These are phyloP conservation scores for Debaryomycetaceae sp. DNA, from an alignment of 1,139 yeast species.

Conservation along the genomic window DNA sequence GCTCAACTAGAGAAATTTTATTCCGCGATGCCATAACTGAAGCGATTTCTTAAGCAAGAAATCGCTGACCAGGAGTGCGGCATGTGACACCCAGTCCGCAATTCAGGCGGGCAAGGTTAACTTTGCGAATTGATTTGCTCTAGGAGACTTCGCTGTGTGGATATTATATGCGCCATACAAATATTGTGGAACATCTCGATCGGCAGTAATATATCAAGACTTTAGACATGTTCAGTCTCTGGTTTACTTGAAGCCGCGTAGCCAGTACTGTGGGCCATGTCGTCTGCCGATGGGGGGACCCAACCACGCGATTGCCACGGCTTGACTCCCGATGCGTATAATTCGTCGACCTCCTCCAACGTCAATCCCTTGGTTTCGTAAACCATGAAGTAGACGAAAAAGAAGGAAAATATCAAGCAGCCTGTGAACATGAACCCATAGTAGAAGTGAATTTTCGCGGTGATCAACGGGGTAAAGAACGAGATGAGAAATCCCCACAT, in stretches of 20 bases:
- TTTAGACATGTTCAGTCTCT: conserved; percentile 9
- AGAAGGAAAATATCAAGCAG: conserved; percentile 45
- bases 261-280: conserved; percentile 19
- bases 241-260: conserved; percentile 20
- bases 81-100: background rate
- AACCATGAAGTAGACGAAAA: conserved; percentile 56
- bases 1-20: too few relatives aligned
- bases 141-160: background rate
- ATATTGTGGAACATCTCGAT: background rate
- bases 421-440: conserved; percentile 74
- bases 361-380: conserved; percentile 69
- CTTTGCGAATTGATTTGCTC: background rate
- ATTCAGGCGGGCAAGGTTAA: background rate
- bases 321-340: conserved; percentile 35
- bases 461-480: conserved; percentile 63
- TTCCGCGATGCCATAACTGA: too few relatives aligned
- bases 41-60: background rate
- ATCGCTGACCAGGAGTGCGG: background rate
- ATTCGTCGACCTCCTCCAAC: conserved; percentile 63
- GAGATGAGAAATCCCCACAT: conserved; percentile 69
- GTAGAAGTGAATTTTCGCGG: conserved; percentile 39
- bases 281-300: conserved; percentile 29
- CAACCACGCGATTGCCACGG: conserved; percentile 40
- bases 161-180: background rate
- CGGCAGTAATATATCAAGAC: background rate